Conservation (phyloP, 139 green algal species). For the Auxenochlorella pyrenoidosa region DNA sequence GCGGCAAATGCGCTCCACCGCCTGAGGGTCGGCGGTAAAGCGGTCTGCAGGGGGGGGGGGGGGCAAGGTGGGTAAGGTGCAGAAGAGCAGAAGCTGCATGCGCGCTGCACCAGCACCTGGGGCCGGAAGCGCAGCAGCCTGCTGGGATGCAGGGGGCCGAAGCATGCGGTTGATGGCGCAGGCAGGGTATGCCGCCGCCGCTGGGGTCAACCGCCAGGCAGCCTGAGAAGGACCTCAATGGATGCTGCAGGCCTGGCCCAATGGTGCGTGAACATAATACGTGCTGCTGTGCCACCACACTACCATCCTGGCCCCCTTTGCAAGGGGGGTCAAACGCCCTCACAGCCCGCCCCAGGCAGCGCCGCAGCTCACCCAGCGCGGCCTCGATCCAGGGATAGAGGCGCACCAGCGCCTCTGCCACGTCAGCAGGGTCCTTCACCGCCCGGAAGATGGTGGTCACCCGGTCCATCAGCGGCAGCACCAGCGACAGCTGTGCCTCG, state of each 20-base stretch:
- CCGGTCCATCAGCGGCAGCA: conserved; percentile 71
- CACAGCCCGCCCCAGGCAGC: background rate
- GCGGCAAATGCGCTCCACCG: conserved; percentile 58
- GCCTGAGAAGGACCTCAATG: too few relatives aligned
- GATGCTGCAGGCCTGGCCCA: too few relatives aligned
- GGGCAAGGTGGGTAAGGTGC: background rate
- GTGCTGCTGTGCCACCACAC: too few relatives aligned
- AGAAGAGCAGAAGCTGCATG: too few relatives aligned
- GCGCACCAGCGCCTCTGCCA: conserved; percentile 51
- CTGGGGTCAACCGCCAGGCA: too few relatives aligned
- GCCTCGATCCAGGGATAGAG: conserved; percentile 66
- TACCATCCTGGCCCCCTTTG: too few relatives aligned
- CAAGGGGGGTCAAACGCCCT: too few relatives aligned
- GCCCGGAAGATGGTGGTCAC: conserved; percentile 70
- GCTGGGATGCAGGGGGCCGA: too few relatives aligned
- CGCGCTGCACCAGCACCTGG: too few relatives aligned
- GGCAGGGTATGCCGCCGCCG: too few relatives aligned
- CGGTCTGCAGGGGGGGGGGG: conserved; percentile 16
- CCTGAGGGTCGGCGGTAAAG: conserved; percentile 29
- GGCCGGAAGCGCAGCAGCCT: too few relatives aligned
- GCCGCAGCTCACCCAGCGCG: conserved; percentile 15
- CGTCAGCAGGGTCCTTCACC: conserved; percentile 48
- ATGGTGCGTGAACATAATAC: too few relatives aligned
- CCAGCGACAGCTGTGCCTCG: conserved; percentile 13
- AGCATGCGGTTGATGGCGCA: background rate